Conservation (phyloP, 129 eudicot species). For the Tagetes patula region DNA sequence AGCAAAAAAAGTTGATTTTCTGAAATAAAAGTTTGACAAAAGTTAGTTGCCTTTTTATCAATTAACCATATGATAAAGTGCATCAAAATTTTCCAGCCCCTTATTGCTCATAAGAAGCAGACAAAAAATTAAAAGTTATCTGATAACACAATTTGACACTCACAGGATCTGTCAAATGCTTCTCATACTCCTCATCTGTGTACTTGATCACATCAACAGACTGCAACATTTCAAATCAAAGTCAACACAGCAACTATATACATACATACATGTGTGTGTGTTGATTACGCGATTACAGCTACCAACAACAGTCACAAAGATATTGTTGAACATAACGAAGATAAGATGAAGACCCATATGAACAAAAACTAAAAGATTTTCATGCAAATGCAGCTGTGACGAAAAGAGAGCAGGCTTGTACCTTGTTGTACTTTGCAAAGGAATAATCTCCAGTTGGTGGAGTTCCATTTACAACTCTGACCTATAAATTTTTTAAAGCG, state of each 20-base stretch:
- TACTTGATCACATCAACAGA: conserved; percentile 78
- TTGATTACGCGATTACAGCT: conserved; percentile 7
- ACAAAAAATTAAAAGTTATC: neutral
- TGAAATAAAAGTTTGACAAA: neutral
- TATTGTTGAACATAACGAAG: neutral
- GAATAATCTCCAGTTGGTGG: conserved; percentile 97
- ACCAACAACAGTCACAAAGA: conserved; percentile 2
- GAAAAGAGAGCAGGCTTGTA: conserved; percentile 20
- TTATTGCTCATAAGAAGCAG: neutral
- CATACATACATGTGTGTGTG: neutral
- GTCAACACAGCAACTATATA: neutral
- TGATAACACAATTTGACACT: conserved; percentile 30
- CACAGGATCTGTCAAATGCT: conserved; percentile 79
- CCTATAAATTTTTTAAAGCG: conserved; percentile 43
- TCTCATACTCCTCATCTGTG: conserved; percentile 95
- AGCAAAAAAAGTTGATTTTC: neutral
- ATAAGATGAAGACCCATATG: too few relatives aligned
- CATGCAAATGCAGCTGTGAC: neutral
- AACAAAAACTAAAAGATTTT: neutral
- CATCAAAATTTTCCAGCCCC: neutral
- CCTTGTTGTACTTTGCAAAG: conserved; percentile 96
- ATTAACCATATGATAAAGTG: neutral
- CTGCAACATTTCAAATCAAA: conserved; percentile 49
- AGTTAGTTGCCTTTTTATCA: neutral
- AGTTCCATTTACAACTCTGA: conserved; percentile 90